Evolutionary conservation across 2,329 filamentous ascomycete genomes (phyloP).

Genomic region (Scytalidium sp.): DNA sequence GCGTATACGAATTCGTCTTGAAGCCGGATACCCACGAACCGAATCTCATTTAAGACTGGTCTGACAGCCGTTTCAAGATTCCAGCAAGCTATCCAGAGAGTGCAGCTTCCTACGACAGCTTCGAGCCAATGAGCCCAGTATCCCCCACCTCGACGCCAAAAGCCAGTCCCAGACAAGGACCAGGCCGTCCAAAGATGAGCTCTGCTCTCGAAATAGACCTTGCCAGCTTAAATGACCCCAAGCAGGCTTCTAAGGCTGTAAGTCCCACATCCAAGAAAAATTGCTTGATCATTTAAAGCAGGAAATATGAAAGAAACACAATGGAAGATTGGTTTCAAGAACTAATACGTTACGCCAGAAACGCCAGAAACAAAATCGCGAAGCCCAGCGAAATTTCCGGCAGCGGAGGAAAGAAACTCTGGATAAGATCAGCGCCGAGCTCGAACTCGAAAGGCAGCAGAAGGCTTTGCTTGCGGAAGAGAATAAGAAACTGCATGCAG

Average conservation of each 20-base stretch:
- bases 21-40: background rate
- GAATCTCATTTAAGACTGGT: background rate
- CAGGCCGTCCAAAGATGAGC: background rate
- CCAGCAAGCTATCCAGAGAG: background rate
- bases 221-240: background rate
- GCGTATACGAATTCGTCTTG: background rate
- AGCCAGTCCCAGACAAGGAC: background rate
- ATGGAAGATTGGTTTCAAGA: too few species aligned
- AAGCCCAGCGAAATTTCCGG: conserved; percentile 81
- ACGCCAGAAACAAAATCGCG: conserved; percentile 48
- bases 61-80: background rate
- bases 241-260: background rate
- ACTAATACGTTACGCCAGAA: too few species aligned
- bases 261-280: too few species aligned
- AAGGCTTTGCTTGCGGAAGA: background rate
- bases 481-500: background rate
- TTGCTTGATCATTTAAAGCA: too few species aligned
- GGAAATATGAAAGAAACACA: too few species aligned
- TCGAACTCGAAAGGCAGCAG: background rate
- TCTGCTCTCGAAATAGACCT: background rate
- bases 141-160: background rate
- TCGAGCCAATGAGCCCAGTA: background rate
- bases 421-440: background rate
- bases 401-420: conserved; percentile 69
- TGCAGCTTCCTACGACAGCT: background rate